Conservation (phyloP, 2,329 filamentous ascomycete genomes). For the Cordyceps cateniannulata region DNA sequence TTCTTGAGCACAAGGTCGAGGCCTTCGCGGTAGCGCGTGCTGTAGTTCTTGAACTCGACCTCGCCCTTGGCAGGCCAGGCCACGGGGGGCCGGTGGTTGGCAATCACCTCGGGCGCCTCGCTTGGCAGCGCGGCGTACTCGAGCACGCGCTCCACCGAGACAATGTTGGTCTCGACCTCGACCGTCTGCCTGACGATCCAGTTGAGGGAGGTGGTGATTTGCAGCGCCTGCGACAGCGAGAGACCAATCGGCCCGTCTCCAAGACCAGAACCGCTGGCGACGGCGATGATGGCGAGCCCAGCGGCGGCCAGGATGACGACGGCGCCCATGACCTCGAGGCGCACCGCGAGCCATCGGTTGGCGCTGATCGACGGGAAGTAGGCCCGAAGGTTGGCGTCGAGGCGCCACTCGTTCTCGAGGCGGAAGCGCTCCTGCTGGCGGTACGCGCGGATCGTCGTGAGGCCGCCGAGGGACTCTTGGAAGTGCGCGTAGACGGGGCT, state of each 20-base stretch:
- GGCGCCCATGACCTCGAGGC: conserved; percentile 91
- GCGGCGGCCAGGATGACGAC: conserved; percentile 87
- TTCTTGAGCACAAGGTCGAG: conserved; percentile 91
- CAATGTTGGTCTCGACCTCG: conserved; percentile 99
- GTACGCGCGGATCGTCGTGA: conserved; percentile 93
- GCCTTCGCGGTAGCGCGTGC: conserved; percentile 82
- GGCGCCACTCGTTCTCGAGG: conserved; percentile 93
- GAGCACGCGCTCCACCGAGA: conserved; percentile 93
- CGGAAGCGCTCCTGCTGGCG: conserved; percentile 81
- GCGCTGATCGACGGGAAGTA: conserved; percentile 96
- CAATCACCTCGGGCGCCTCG: conserved; percentile 91
- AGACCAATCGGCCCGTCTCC: conserved; percentile 77
- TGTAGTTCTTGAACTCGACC: conserved; percentile 89
- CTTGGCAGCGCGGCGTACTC: conserved; percentile 89
- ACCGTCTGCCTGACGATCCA: conserved; percentile 99
- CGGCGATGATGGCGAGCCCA: conserved; percentile 72
- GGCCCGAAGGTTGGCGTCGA: conserved; percentile 88
- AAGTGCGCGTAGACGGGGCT: conserved; percentile 98
- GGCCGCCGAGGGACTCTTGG: conserved; percentile 90
- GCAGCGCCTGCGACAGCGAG: conserved; percentile 92
- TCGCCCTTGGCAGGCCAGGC: conserved; percentile 88
- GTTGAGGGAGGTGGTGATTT: conserved; percentile 95
- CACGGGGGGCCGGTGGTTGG: conserved; percentile 76
- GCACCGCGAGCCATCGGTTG: conserved; percentile 88
- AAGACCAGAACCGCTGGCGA: conserved; percentile 59